Percentiles rank a stretch among this genome's conserved stretches.
Evolutionary conservation across 495 filamentous ascomycete genomes (phyloP).

Genomic region (Podospora bellae-mahoneyi): DNA sequence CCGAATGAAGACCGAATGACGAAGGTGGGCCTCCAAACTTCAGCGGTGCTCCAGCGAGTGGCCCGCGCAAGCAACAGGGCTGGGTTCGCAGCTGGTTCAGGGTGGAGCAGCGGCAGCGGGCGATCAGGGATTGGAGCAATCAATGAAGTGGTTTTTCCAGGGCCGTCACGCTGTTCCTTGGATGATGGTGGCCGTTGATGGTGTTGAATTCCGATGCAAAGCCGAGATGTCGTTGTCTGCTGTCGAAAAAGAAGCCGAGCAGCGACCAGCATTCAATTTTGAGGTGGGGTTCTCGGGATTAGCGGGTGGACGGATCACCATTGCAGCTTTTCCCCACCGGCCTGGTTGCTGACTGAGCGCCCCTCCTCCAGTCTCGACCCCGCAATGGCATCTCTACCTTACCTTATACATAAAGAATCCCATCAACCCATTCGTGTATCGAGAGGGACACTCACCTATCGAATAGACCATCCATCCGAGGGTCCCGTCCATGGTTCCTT

Average conservation of each 20-base stretch:
- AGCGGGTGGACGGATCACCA: slow-evolving; percentile 5
- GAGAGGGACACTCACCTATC: too few relatives aligned
- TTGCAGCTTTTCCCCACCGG: background rate
- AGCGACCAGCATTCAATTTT: slow-evolving; percentile 8
- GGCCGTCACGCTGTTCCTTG: background rate
- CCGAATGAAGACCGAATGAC: slow-evolving; percentile 22
- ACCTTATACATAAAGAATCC: too few relatives aligned
- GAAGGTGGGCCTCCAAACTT: background rate
- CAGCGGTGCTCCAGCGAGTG: background rate
- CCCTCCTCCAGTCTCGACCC: background rate
- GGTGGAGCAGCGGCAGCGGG: background rate
- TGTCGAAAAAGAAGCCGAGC: slow-evolving; percentile 29
- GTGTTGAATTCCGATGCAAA: slow-evolving; percentile 37
- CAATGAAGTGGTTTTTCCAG: background rate
- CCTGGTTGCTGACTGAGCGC: slow-evolving; percentile 21
- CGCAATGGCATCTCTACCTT: too few relatives aligned
- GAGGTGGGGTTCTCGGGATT: slow-evolving; percentile 28
- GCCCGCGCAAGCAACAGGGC: slow-evolving; percentile 1
- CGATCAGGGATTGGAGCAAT: background rate
- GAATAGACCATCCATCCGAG: too few relatives aligned
- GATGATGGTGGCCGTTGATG: slow-evolving; percentile 1
- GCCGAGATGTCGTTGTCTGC: slow-evolving; percentile 25
- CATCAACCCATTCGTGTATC: too few relatives aligned
- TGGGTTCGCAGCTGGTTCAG: background rate
- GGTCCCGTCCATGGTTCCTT: too few relatives aligned